These are phyloP conservation scores for Aspergillus costaricaensis DNA, from an alignment of 2,329 filamentous ascomycete species.

Conservation along the genomic window DNA sequence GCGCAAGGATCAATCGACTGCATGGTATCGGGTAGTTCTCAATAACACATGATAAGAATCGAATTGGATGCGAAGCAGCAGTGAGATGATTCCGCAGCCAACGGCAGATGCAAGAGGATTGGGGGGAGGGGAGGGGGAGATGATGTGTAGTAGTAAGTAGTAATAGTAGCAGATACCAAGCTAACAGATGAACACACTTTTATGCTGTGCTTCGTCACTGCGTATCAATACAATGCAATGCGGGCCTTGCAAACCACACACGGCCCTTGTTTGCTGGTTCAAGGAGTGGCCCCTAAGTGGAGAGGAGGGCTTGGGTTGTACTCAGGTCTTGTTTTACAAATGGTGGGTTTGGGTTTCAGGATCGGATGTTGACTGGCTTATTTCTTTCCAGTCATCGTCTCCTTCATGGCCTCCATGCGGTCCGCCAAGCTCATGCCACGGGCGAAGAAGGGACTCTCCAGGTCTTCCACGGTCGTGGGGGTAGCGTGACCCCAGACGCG, in stretches of 20 bases:
- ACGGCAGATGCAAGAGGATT: not conserved
- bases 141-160: not conserved
- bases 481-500: slow-evolving; percentile 53
- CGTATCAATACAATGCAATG: not conserved
- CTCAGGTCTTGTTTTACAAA: not conserved
- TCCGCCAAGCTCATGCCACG: slow-evolving; percentile 38
- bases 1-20: not conserved
- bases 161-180: not conserved
- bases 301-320: not conserved
- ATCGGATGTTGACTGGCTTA: not conserved
- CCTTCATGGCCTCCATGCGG: slow-evolving; percentile 36
- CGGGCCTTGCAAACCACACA: not conserved
- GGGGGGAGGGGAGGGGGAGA: not conserved
- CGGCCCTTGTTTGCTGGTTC: not conserved
- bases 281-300: not conserved
- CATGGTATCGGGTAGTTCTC: not conserved
- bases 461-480: slow-evolving; percentile 44
- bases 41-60: slow-evolving; percentile 2
- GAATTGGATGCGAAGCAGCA: not conserved
- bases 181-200: not conserved
- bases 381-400: slow-evolving; percentile 20
- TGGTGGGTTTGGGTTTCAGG: not conserved
- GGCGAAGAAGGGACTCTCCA: slow-evolving; percentile 41
- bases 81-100: not conserved
- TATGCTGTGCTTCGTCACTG: slow-evolving; percentile 1